Conservation (phyloP, 805 yeast species). For the Ogataea naganishii region DNA sequence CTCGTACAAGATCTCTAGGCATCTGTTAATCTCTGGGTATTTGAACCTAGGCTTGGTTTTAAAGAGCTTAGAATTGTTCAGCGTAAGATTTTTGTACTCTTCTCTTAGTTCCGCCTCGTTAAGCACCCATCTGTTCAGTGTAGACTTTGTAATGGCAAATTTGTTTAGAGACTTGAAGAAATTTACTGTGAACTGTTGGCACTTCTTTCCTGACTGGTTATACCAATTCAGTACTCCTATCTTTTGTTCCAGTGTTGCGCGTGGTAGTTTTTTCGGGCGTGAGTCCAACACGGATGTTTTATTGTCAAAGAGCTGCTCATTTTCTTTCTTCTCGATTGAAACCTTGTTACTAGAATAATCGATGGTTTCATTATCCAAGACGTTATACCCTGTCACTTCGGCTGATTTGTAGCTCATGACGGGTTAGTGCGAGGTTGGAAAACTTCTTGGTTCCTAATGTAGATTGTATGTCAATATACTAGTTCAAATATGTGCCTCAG, state of each 20-base stretch:
- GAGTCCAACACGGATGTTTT: no score
- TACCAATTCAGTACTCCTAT: constrained; percentile 28
- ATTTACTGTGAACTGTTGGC: constrained; percentile 26
- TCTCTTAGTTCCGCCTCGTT: constrained; percentile 23
- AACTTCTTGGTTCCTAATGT: no score
- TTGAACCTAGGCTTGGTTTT: constrained; percentile 25
- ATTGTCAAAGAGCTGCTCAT: no score
- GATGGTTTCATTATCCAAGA: no score
- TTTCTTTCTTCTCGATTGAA: no score
- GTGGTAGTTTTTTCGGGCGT: constrained; percentile 18
- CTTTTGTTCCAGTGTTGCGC: constrained; percentile 30
- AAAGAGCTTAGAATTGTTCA: constrained; percentile 17
- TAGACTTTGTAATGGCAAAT: constrained; percentile 29
- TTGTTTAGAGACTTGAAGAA: constrained; percentile 21
- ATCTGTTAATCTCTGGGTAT: constrained; percentile 25
- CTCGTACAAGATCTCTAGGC: constrained; percentile 27
- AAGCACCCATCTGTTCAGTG: constrained; percentile 30
- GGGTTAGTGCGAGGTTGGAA: no score
- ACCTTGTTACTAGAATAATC: no score
- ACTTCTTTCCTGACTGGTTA: constrained; percentile 17
- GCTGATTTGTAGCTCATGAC: no score
- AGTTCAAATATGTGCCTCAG: no score
- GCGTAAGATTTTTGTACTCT: constrained; percentile 17
- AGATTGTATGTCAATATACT: no score
- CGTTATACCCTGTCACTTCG: no score